Evolutionary conservation across 495 filamentous ascomycete species (phyloP), one percentile per base, ranked within the genome.

Genomic region (Pyronema omphalodes): DNA sequence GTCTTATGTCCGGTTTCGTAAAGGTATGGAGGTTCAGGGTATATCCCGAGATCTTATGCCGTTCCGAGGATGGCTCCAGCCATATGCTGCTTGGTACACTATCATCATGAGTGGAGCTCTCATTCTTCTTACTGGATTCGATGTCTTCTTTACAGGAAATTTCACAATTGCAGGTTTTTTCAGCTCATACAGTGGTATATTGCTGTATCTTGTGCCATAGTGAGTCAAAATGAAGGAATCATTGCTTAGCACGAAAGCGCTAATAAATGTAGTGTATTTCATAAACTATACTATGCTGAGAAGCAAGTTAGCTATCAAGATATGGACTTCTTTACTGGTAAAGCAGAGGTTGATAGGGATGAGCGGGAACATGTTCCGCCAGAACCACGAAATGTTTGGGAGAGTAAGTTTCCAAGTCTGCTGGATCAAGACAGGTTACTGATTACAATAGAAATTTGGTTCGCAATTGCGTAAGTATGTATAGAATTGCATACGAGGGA

Each of bases 1-100:
- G 2, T 40, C 50, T 8, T 52, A 70, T 49, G 47, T 70, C n/a
- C 60, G 62, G 35, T 70, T 71, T 59, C 64, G 70, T 47, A 52
- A 58, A 4, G 65, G 70, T 2, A 53, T 67, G 19, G 58, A 60
- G 15, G 52, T 43, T 7, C 68, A 71, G 50, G 68, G 67, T 1
- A 56, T 73, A 15, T 59, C 60, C 36, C 65, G 70, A 6, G 43
- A 51, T 2, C 58, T 49, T 0, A 37, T 71, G 0, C 68, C 69
- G 2, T 71, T 67, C 40, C 29, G 51, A 7, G 66, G 65, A 19
- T 51, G 55, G 6, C 60, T 64, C 18, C 69, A 71, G 41, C 69
- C 69, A 2, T 71, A 65, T 50, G 52, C 62, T 3, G 66, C 63
- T 0, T 71, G 57, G 34, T 61, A 62, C 36, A 65, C 65, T 33